Evolutionary conservation across 495 filamentous ascomycete genomes (phyloP).

Genomic region (Lichenothelia convexa): DNA sequence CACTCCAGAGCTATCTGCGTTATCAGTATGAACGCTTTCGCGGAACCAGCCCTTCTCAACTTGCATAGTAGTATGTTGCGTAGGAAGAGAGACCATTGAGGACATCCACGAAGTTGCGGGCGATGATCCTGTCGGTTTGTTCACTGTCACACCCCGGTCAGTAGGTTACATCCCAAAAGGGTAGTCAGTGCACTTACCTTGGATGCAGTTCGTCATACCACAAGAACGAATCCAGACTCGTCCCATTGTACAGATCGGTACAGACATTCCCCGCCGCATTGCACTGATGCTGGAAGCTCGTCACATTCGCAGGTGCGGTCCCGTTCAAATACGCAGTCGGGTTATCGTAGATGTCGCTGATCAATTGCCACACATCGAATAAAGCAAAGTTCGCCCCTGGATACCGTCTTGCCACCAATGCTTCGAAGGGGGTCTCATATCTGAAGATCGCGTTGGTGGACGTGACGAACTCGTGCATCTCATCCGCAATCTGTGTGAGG

Average conservation of each 20-base stretch:
- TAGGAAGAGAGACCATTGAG: conserved; percentile 37
- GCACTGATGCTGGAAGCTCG: conserved; percentile 37
- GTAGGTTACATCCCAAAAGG: no score
- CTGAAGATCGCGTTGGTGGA: conserved; percentile 41
- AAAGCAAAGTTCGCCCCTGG: conserved; percentile 41
- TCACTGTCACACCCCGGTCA: conserved; percentile 18
- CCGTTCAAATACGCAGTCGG: conserved; percentile 40
- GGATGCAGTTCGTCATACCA: conserved; percentile 53
- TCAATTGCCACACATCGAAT: conserved; percentile 43
- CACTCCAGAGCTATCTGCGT: no score
- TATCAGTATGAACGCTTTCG: no score
- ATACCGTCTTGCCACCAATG: conserved; percentile 32
- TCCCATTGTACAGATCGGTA: conserved; percentile 5
- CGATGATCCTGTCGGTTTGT: conserved; percentile 35
- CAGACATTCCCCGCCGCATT: conserved; percentile 19
- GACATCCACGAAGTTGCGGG: conserved; percentile 39
- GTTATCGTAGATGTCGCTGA: conserved; percentile 40
- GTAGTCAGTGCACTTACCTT: no score
- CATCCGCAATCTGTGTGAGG: conserved; percentile 32
- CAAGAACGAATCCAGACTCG: conserved; percentile 25
- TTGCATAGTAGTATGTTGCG: conserved; percentile 33
- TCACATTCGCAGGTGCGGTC: conserved; percentile 40
- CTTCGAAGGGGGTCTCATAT: conserved; percentile 41
- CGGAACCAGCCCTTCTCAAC: no score
- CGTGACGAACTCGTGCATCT: conserved; percentile 44